Conservation (phyloP, 2,329 filamentous ascomycete species). For the Botryosphaeria dothidea region DNA sequence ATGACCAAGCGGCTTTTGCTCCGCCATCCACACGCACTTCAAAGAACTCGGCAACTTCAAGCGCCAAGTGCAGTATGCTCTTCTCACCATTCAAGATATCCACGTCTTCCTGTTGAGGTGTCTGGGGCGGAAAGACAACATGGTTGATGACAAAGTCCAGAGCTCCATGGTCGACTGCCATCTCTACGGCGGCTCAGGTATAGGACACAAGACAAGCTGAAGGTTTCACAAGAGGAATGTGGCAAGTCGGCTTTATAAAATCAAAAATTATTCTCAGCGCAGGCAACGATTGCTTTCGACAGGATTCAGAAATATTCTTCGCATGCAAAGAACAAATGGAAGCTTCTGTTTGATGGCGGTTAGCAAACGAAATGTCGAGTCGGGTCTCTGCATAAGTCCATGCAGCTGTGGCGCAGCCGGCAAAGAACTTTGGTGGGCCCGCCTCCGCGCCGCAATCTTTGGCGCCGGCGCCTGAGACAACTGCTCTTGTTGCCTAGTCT, state of each 20-base stretch:
- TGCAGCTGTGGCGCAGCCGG: background rate
- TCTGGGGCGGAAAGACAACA: constrained; percentile 51
- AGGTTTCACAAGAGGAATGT: no score
- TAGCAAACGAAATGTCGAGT: no score
- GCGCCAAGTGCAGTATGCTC: background rate
- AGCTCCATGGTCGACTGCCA: background rate
- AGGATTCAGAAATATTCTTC: no score
- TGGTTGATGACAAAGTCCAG: constrained; percentile 45
- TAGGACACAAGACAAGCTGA: no score
- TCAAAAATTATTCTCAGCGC: no score
- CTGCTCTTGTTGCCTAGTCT: background rate
- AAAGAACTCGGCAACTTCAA: background rate
- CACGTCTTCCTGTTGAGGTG: constrained; percentile 38
- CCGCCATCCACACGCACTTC: background rate
- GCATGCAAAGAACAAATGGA: no score
- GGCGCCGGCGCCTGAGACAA: background rate
- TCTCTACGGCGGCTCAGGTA: background rate
- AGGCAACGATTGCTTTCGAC: no score
- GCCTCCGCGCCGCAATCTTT: background rate
- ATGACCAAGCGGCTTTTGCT: background rate
- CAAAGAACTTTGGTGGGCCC: no score
- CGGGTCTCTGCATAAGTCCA: no score
- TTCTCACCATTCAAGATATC: background rate
- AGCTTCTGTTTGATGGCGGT: no score
- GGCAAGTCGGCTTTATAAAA: no score